phyloP scores from a whole-genome alignment of 2,329 filamentous ascomycete species.

The Stachybotrys elegans region DNA sequence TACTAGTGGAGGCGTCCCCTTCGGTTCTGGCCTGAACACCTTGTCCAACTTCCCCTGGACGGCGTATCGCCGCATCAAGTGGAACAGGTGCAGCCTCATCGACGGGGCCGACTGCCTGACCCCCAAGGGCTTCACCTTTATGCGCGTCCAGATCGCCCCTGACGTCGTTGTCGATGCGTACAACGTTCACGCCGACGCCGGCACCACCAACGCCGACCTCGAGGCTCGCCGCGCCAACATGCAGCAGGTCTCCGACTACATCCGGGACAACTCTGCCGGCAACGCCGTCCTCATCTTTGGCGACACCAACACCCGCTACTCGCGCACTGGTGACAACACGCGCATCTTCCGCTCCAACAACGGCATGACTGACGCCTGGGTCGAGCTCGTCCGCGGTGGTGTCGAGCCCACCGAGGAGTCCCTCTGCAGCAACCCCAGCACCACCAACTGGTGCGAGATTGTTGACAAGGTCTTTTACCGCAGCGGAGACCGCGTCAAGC shows the following conservation, averaged over 20 bases:
- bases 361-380: slow-evolving; percentile 54
- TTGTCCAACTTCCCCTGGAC: slow-evolving; percentile 54
- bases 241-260: slow-evolving; percentile 53
- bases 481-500: slow-evolving; percentile 36
- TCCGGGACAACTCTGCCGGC: slow-evolving; percentile 48
- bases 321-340: slow-evolving; percentile 33
- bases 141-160: slow-evolving; percentile 47
- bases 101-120: slow-evolving; percentile 59
- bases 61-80: slow-evolving; percentile 49
- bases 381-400: slow-evolving; percentile 47
- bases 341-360: slow-evolving; percentile 44
- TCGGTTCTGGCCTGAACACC: slow-evolving; percentile 62
- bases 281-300: slow-evolving; percentile 61
- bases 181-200: slow-evolving; percentile 64
- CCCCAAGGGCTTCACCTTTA: slow-evolving; percentile 65
- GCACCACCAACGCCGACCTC: slow-evolving; percentile 44
- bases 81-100: slow-evolving; percentile 52
- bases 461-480: slow-evolving; percentile 65
- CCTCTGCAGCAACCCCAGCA: slow-evolving; percentile 52
- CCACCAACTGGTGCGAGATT: slow-evolving; percentile 52
- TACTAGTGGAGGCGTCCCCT: slow-evolving; percentile 58
- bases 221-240: slow-evolving; percentile 54
- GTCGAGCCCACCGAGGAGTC: slow-evolving; percentile 37
- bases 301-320: slow-evolving; percentile 63
- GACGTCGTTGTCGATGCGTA: slow-evolving; percentile 58